phyloP scores from a whole-genome alignment of 345 rosid species.

The Anastatica hierochuntica region DNA sequence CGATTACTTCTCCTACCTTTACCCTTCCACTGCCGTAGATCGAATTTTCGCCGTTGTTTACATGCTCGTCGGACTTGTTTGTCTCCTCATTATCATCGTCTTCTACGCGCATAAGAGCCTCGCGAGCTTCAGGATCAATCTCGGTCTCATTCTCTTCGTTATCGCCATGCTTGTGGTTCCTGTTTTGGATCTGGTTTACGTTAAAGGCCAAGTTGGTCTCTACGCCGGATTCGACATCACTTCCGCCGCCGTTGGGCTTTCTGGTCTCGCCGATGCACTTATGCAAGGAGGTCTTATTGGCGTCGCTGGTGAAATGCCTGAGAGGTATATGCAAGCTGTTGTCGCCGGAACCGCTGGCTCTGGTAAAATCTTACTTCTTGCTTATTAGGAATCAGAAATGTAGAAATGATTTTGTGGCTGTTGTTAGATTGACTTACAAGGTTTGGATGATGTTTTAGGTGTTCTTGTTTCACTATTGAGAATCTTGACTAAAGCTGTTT shows the following conservation, averaged over 20 bases:
- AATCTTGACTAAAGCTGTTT: slow-evolving; percentile 70
- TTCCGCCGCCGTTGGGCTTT: slow-evolving; percentile 39
- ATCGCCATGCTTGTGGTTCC: slow-evolving; percentile 65
- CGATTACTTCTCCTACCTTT: slow-evolving; percentile 88
- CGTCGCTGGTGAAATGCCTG: slow-evolving; percentile 88
- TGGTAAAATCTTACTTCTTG: slow-evolving; percentile 33
- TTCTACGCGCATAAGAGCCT: slow-evolving; percentile 59
- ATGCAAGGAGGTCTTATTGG: slow-evolving; percentile 88
- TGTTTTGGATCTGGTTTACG: slow-evolving; percentile 54
- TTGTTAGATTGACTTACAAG: background rate
- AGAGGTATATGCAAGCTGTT: slow-evolving; percentile 84
- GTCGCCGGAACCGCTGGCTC: slow-evolving; percentile 96
- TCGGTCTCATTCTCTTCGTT: slow-evolving; percentile 52
- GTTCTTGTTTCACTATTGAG: slow-evolving; percentile 83
- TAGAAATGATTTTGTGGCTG: background rate
- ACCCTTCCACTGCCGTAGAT: slow-evolving; percentile 80
- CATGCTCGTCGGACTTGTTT: slow-evolving; percentile 53
- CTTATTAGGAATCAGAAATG: background rate
- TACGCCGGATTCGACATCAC: slow-evolving; percentile 60
- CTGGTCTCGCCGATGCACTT: slow-evolving; percentile 78
- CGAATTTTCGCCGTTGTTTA: slow-evolving; percentile 80
- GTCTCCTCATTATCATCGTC: slow-evolving; percentile 49
- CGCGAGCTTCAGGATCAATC: slow-evolving; percentile 66
- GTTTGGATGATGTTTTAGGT: slow-evolving; percentile 28
- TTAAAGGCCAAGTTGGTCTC: slow-evolving; percentile 71